Base-by-base conservation (phyloP, 306 rosid species). In the Castanea sativa region DNA sequence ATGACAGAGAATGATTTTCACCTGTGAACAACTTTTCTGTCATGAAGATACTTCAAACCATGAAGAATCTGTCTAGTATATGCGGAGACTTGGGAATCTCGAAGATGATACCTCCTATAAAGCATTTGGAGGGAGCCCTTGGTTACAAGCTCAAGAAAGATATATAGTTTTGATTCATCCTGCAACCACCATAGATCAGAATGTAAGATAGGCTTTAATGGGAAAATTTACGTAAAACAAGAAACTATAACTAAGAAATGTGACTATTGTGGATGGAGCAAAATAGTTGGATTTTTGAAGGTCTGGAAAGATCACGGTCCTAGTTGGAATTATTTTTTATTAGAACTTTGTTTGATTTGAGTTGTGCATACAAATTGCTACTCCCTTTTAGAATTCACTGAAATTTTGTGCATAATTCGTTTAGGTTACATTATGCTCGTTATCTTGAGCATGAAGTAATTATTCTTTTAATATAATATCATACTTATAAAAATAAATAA, bases 11-110 rank as follows among this genome's bases (percentile, higher is more conserved):
- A 52, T 56, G 9, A 41, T 77, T 32, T 18, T 84, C 74, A 95
- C 99, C 99, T 93, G 90, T 95, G 99, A 86, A 95, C 84, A 82
- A 93, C 98, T 73, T 80, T 81, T 84, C 79, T 89, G 73, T 95
- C 98, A 71, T 93, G 99, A 80, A 95, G 97, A 85, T 95, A 93
- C 90, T 91, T 95, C 87, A 95, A 88, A 84, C 99, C 99, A 55
- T 61, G 87, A 76, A 93, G 85, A 79, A 95, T 93, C 82, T 95
- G 99, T 86, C 96, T 91, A 67, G 98, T 91, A 76, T 95, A 95
- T 49, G 88, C 89, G 70, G 97, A 90, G 73, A 93, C 98, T 74
- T 89, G 97, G 15, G 99, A 88, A 63, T 95, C 99, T 77, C 82
- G 78, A 65, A 95, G 98, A 76, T 78, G 78, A 75, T 83, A 90